Evolutionary conservation across 1,284 basidiomycete genomes (phyloP), one percentile per base, ranked within the genome.

Genomic region (Ustilago esculenta): DNA sequence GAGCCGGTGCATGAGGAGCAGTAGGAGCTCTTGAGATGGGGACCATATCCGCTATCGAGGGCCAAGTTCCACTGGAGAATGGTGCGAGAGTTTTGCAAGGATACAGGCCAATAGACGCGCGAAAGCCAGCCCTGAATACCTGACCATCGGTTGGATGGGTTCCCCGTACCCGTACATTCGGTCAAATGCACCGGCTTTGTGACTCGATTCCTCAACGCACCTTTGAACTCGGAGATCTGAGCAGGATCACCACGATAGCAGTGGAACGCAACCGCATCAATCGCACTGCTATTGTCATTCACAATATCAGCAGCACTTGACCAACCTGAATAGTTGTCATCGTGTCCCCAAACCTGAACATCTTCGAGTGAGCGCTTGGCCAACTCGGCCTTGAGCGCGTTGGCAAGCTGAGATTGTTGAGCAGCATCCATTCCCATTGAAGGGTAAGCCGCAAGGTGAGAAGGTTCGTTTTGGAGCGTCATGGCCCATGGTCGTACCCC

Each of bases 401-500:
- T 23, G 0, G 72, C 67, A 3, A 73, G 30, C 32, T 57, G 41
- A 15, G 40, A 32, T 35, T 76, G 64, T 18, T 40, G 43, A 7
- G 21, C 4, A 5, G 60, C 23, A 14, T 49, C 40, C 57, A 77
- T 59, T 1, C 65, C 52, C 64, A 69, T 77, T 10, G 59, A 63
- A 3, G 73, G 72, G 17, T 74, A 77, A 3, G 56, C 27, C 2
- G 68, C 61, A 27, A 54, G 33, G 14, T 63, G 45, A 2, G 50
- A 51, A 3, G 75, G 75, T 49, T 77, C 75, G 42, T 77, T 77
- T 33, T 77, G 75, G 17, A 77, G 33, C 20, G 73, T 71, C 57
- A 77, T 52, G 1, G 71, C 72, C 54, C 54, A 76, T 11, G 74
- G 61, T 14, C 9, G n/a, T 0, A 77, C 55, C 1, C 74, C 71